Base-by-base conservation (phyloP, 495 filamentous ascomycete species). In the Podospora anserina region DNA sequence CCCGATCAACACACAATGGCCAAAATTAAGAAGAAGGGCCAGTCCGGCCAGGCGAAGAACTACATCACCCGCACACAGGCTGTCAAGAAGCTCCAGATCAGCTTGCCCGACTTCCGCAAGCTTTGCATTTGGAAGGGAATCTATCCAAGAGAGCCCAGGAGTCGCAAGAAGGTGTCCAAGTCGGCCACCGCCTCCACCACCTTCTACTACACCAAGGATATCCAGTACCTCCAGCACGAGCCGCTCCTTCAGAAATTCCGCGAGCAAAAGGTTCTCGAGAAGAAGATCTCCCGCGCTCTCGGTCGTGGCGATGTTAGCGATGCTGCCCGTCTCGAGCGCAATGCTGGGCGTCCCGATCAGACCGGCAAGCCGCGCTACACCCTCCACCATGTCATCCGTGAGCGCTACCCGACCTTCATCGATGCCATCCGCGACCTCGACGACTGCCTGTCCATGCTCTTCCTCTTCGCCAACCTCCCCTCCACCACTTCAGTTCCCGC, bases 61-160 rank as follows among this genome's bases (percentile, higher is more conserved):
- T 99, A 93, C 84, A 94, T 98, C 71, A 97, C 94, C 60, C 88
- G 95, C 79, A 97, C 93, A 3, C 93, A 96, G 79, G 95, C 96
- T 18, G 93, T 98, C 70, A 91, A 93, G 72, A 98, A 98, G 84
- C 90, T 99, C 69, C 95, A 99, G 81, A 91, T 98, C 78, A 96
- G 92, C 71, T 86, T 99, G 64, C 93, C 93, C 54, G 96, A 99
- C 81, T 99, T 99, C 81, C 89, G 95, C 79, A 90, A 96, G 77
- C 86, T 99, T 78, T 99, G 95, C 80, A 99, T 99, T 74, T 99
- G 96, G 88, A 98, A 98, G 82, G 95, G 95, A 72, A 98, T 99
- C 69, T 98, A 97, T 79, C 95, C 95, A 68, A 89, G 95, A 77
- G 96, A 99, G 82, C 95, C 95, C 53, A 86, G 95, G 66, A 96